These are phyloP conservation scores for Neostapfia colusana DNA, from an alignment of 176 grass and related monocot species.

Conservation along the genomic window DNA sequence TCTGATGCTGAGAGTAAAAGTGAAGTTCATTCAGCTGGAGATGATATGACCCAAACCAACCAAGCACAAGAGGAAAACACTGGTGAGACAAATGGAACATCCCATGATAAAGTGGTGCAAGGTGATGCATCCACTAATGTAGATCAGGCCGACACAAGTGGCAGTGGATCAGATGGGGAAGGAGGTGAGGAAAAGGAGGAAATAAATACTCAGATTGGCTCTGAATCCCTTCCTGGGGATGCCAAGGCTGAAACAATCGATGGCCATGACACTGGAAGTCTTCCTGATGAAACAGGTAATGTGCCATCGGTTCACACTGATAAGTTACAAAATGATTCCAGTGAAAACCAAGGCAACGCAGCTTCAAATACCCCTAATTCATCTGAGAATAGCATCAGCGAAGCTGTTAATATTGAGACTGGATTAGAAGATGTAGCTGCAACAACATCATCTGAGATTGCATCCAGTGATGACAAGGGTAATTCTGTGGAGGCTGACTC, in stretches of 20 bases:
- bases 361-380: conserved; percentile 36
- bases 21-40: conserved; percentile 31
- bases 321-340: conserved; percentile 28
- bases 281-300: conserved; percentile 55
- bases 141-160: conserved; percentile 22
- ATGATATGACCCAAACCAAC: conserved; percentile 32
- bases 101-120: conserved; percentile 37
- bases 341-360: conserved; percentile 34
- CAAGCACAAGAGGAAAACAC: conserved; percentile 34
- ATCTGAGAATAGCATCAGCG: conserved; percentile 26
- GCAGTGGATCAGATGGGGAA: conserved; percentile 41
- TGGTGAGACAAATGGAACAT: conserved; percentile 19
- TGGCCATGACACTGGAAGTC: conserved; percentile 32
- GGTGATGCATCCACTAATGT: conserved; percentile 30
- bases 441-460: conserved; percentile 23
- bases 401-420: conserved; percentile 31
- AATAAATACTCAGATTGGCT: conserved; percentile 22
- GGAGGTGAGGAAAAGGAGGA: conserved; percentile 40
- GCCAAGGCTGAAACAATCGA: conserved; percentile 19
- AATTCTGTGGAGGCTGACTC: conserved; percentile 26
- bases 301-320: conserved; percentile 41
- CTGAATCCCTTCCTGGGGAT: too few relatives aligned
- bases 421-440: conserved; percentile 43
- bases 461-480: conserved; percentile 39
- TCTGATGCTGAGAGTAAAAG: conserved; percentile 44